Evolutionary conservation across 805 yeast species (phyloP).

Genomic region (Phaffomyces opuntiae): DNA sequence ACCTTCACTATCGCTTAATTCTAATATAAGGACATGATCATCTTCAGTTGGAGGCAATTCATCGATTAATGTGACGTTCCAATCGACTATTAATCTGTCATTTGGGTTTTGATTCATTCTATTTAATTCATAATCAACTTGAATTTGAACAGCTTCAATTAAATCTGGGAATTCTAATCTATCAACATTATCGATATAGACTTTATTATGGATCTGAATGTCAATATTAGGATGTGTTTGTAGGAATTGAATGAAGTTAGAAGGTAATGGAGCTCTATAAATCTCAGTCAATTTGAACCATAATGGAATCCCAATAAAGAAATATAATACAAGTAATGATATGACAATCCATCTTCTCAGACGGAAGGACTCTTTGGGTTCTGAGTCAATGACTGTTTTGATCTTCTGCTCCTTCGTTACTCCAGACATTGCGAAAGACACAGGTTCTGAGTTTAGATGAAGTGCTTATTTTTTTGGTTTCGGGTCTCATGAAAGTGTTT

Average conservation of each 20-base stretch:
- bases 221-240: conserved; percentile 36
- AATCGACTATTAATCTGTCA: conserved; percentile 24
- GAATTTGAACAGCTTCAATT: conserved; percentile 44
- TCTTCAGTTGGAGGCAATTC: conserved; percentile 18
- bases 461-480: neutral
- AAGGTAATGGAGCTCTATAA: conserved; percentile 34
- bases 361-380: conserved; percentile 13
- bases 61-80: conserved; percentile 27
- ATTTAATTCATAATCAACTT: conserved; percentile 36
- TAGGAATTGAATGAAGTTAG: conserved; percentile 28
- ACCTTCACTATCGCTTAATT: conserved; percentile 35
- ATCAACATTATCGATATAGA: conserved; percentile 31
- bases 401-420: conserved; percentile 3
- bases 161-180: conserved; percentile 63
- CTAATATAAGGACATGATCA: conserved; percentile 31
- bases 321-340: conserved; percentile 21
- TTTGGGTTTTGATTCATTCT: conserved; percentile 11
- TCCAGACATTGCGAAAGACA: neutral
- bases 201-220: conserved; percentile 35
- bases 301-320: conserved; percentile 32
- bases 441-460: no score
- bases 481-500: no score
- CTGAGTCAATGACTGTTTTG: conserved; percentile 11
- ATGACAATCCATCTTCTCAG: conserved; percentile 19
- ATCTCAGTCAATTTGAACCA: conserved; percentile 36